phyloP scores from a whole-genome alignment of 2,329 filamentous ascomycete species.

The Aureobasidium sp. region DNA sequence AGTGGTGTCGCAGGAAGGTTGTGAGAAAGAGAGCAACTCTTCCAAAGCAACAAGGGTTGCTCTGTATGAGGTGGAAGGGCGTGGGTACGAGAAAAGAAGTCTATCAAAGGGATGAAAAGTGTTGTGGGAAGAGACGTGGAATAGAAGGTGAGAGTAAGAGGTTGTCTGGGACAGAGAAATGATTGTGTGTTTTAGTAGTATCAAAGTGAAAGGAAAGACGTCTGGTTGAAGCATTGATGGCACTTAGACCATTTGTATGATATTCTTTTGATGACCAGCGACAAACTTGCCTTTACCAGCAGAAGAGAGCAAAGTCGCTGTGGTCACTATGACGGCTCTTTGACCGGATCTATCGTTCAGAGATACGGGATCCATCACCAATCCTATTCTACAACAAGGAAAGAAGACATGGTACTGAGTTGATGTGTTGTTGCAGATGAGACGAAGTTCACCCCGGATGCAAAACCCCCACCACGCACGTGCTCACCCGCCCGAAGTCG shows the following conservation, averaged over 20 bases:
- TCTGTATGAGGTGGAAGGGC: not conserved
- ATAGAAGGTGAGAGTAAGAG: not conserved
- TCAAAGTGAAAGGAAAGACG: not conserved
- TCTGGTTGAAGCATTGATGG: not conserved
- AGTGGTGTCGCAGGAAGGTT: not conserved
- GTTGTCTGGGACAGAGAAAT: not conserved
- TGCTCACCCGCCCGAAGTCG: not conserved
- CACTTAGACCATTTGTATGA: not conserved
- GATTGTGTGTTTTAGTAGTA: not conserved
- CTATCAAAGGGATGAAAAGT: not conserved
- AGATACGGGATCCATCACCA: too few species aligned
- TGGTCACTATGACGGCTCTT: too few species aligned
- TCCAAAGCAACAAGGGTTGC: not conserved
- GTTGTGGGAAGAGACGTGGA: not conserved
- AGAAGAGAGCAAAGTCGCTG: too few species aligned
- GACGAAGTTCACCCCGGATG: not conserved
- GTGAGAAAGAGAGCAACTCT: not conserved
- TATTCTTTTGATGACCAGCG: not conserved
- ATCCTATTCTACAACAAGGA: not conserved
- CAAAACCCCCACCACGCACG: not conserved
- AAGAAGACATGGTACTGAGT: not conserved
- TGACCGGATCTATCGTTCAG: not conserved
- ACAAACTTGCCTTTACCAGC: not conserved
- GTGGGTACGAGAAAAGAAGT: not conserved
- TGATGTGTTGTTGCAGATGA: not conserved